Evolutionary conservation across 1,284 basidiomycete species (phyloP).

Genomic region (Tilletia indica): DNA sequence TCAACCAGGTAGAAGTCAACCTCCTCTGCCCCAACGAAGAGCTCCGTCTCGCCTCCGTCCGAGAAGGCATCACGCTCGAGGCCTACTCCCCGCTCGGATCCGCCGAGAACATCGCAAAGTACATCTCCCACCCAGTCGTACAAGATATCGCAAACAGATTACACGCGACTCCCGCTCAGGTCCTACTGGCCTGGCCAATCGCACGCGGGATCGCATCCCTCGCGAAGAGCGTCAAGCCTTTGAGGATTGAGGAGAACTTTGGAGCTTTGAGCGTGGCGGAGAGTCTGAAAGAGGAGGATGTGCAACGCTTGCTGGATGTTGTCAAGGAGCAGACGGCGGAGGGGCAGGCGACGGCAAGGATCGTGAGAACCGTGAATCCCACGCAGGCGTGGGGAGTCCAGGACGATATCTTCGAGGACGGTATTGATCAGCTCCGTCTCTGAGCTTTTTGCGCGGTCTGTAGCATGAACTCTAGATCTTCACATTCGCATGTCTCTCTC

Average conservation of each 20-base stretch:
- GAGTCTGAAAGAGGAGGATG: constrained; percentile 35
- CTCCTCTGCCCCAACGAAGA: constrained; percentile 68
- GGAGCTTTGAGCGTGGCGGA: constrained; percentile 32
- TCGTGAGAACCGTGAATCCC: constrained; percentile 35
- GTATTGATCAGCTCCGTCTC: constrained; percentile 41
- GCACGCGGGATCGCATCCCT: constrained; percentile 44
- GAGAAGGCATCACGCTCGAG: constrained; percentile 35
- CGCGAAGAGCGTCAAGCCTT: constrained; percentile 35
- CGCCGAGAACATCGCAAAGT: constrained; percentile 31
- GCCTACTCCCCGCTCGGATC: constrained; percentile 47
- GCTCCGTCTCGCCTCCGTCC: constrained; percentile 67
- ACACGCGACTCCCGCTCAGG: constrained; percentile 47
- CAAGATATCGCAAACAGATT: constrained; percentile 42
- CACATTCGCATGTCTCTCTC: too few species aligned
- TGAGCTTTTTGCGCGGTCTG: too few species aligned
- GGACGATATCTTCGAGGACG: constrained; percentile 49
- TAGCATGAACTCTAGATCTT: too few species aligned
- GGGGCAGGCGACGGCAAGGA: not conserved
- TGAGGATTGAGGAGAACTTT: constrained; percentile 41
- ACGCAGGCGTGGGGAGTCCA: constrained; percentile 41
- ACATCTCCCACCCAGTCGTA: constrained; percentile 38
- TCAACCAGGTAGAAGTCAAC: constrained; percentile 53
- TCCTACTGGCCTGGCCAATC: constrained; percentile 41
- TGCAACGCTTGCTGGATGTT: constrained; percentile 29
- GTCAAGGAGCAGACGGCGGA: not conserved